Percentiles rank a stretch among this genome's conserved stretches.
These are phyloP conservation scores for Mycena venus DNA, from an alignment of 768 basidiomycete genomes.

Conservation along the genomic window DNA sequence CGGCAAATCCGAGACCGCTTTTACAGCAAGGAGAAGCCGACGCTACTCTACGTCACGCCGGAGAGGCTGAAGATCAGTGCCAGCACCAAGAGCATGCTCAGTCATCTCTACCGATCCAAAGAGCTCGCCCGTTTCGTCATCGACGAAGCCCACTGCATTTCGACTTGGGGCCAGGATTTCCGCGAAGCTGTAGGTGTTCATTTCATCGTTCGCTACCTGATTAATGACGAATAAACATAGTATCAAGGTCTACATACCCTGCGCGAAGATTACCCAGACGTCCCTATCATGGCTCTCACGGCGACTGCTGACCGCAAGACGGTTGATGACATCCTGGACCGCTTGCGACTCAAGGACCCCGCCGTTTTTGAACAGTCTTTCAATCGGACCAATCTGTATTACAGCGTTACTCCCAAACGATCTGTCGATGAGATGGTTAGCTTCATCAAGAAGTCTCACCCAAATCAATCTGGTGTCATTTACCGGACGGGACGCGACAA, in stretches of 20 bases:
- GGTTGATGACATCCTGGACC: constrained; percentile 81
- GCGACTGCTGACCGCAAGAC: constrained; percentile 91
- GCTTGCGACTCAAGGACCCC: constrained; percentile 72
- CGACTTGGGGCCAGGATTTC: constrained; percentile 95
- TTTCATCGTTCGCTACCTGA: background rate
- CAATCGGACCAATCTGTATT: constrained; percentile 93
- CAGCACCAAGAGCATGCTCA: constrained; percentile 67
- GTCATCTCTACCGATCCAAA: constrained; percentile 65
- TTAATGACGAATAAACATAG: constrained; percentile 49
- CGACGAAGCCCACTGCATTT: constrained; percentile 97
- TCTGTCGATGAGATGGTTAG: constrained; percentile 73
- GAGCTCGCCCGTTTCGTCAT: constrained; percentile 91
- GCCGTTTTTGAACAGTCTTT: constrained; percentile 85
- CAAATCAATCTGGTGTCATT: constrained; percentile 81
- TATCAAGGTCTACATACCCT: constrained; percentile 78
- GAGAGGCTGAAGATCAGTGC: constrained; percentile 84
- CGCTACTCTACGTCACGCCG: constrained; percentile 90
- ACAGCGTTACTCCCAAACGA: constrained; percentile 64
- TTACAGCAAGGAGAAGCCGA: constrained; percentile 62
- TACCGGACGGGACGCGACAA: constrained; percentile 81
- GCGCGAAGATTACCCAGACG: constrained; percentile 78
- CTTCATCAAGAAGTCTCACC: constrained; percentile 74
- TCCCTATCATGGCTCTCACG: constrained; percentile 97
- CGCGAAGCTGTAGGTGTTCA: constrained; percentile 75
- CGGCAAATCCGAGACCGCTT: constrained; percentile 59